These are phyloP conservation scores for Beauveria varroae DNA, from an alignment of 2,329 filamentous ascomycete genomes.

Conservation along the genomic window DNA sequence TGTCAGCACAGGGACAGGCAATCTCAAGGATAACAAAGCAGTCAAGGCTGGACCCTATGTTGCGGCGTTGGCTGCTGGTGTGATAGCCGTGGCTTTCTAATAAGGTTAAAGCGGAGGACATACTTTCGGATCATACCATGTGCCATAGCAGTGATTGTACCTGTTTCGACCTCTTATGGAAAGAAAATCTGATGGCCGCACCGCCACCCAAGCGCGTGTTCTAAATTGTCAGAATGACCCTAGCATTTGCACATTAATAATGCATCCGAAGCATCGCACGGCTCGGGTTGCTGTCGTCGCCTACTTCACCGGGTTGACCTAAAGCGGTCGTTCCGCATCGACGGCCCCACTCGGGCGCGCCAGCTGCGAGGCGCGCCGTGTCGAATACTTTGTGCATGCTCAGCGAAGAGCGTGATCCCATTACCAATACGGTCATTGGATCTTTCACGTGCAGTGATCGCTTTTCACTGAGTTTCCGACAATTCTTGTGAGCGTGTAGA, in stretches of 20 bases:
- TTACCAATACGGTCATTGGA: neutral
- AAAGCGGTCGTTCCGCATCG: constrained; percentile 1
- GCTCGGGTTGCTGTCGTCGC: neutral
- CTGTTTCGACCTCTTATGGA: too few relatives aligned
- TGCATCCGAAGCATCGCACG: neutral
- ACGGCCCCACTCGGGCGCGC: neutral
- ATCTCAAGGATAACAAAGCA: neutral
- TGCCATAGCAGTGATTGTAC: too few relatives aligned
- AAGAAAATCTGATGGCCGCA: too few relatives aligned
- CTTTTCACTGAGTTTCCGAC: neutral
- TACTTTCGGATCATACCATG: too few relatives aligned
- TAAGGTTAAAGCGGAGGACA: too few relatives aligned
- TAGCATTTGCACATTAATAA: neutral
- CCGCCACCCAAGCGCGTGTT: neutral
- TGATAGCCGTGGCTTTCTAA: neutral
- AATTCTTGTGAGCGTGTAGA: neutral
- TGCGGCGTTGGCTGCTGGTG: neutral
- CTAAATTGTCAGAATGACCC: neutral
- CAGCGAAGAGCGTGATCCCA: neutral
- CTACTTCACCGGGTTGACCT: neutral
- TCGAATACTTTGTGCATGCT: neutral
- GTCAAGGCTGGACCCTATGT: neutral
- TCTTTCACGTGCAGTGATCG: neutral
- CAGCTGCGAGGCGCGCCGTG: neutral
- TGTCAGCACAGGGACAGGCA: neutral